These are phyloP conservation scores for Trametes coccinea DNA, from an alignment of 768 basidiomycete genomes.

Conservation along the genomic window DNA sequence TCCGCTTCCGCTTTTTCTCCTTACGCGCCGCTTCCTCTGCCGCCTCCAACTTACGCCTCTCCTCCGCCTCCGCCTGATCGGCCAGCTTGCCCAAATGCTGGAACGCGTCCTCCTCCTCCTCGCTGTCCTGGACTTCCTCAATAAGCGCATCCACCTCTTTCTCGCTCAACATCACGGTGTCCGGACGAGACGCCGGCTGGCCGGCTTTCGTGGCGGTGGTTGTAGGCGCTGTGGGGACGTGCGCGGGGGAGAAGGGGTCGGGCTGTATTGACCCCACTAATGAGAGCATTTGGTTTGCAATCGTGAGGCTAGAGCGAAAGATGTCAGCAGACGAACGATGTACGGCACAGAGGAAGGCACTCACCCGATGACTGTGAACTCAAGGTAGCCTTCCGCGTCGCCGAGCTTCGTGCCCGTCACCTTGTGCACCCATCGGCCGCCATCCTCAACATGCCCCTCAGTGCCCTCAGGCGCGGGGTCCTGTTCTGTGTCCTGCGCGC, in stretches of 20 bases:
- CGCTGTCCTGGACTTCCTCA: conserved; percentile 31
- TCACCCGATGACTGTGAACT: conserved; percentile 89
- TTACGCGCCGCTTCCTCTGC: conserved; percentile 29
- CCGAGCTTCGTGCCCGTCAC: conserved; percentile 71
- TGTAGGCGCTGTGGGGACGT: conserved; percentile 39
- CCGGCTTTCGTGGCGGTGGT: conserved; percentile 21
- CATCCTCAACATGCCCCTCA: conserved; percentile 39
- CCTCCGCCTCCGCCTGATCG: conserved; percentile 31
- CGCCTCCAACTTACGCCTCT: conserved; percentile 25
- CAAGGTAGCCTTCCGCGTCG: conserved; percentile 61
- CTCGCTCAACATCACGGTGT: conserved; percentile 25
- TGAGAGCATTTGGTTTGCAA: conserved; percentile 93
- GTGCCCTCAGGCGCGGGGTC: conserved; percentile 28
- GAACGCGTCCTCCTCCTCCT: conserved; percentile 35
- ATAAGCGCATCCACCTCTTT: conserved; percentile 25
- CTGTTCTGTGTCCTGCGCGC: conserved; percentile 33
- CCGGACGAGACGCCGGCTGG: not conserved
- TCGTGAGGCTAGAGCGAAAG: conserved; percentile 58
- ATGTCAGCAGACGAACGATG: not conserved
- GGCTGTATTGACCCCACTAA: conserved; percentile 79
- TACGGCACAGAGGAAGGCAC: conserved; percentile 26
- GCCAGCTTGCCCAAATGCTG: conserved; percentile 32
- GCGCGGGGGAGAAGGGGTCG: conserved; percentile 70
- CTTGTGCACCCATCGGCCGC: conserved; percentile 81
- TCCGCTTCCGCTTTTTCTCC: conserved; percentile 34